Evolutionary conservation across 106 monocot genomes (phyloP).

Genomic region (Posidonia australis): DNA sequence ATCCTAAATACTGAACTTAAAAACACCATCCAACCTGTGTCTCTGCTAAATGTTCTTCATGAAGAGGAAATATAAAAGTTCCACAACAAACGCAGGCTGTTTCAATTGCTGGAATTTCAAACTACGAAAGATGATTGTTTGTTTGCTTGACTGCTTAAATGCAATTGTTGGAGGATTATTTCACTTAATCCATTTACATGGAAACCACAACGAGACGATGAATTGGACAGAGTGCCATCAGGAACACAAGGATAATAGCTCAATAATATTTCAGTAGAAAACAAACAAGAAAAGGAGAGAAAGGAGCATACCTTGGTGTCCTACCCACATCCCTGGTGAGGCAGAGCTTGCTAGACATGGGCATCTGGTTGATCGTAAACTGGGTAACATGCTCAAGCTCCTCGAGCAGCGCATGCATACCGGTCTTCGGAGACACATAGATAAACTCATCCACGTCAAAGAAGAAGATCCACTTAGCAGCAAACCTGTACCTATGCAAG

Average conservation of each 20-base stretch:
- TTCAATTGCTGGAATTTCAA: too few species aligned
- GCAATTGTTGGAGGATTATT: too few species aligned
- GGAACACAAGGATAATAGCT: not conserved
- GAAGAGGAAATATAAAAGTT: too few species aligned
- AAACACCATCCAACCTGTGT: too few species aligned
- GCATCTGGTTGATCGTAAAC: constrained; percentile 55
- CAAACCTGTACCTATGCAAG: constrained; percentile 42
- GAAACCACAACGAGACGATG: too few species aligned
- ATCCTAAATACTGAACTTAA: too few species aligned
- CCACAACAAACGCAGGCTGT: too few species aligned
- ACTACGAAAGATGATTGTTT: too few species aligned
- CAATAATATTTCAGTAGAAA: not conserved
- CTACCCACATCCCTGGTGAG: constrained; percentile 14
- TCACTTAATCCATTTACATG: too few species aligned
- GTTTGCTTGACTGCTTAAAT: too few species aligned
- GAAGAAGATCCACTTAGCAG: constrained; percentile 73
- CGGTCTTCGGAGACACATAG: constrained; percentile 26
- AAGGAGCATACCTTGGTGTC: constrained; percentile 16
- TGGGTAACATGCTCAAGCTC: constrained; percentile 36
- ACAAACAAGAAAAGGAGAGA: not conserved
- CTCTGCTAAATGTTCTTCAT: too few species aligned
- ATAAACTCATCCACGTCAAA: constrained; percentile 84
- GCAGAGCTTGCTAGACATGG: constrained; percentile 55
- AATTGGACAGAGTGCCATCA: not conserved
- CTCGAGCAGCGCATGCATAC: constrained; percentile 23